Evolutionary conservation across 164 flowering plant species (phyloP).

Genomic region (Vitis vinifera): DNA sequence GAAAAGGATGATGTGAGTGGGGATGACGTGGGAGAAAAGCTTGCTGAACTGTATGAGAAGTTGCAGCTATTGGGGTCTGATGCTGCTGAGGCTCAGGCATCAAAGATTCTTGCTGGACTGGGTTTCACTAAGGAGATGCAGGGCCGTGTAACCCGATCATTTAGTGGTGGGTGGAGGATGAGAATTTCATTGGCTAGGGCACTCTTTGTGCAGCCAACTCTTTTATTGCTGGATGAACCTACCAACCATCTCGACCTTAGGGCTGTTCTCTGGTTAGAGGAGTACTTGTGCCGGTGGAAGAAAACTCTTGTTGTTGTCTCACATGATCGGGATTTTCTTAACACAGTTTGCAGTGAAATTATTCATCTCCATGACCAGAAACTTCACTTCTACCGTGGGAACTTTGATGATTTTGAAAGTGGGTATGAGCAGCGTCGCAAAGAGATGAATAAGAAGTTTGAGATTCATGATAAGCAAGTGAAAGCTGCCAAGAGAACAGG

Average conservation of each 20-base stretch:
- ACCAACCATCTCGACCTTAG: conserved; percentile 91
- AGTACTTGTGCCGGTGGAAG: conserved; percentile 81
- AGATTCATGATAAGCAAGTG: conserved; percentile 62
- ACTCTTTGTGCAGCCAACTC: conserved; percentile 82
- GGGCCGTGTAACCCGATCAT: conserved; percentile 56
- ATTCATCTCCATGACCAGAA: conserved; percentile 81
- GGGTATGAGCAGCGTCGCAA: conserved; percentile 81
- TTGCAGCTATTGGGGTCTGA: conserved; percentile 70
- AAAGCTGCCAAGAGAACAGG: conserved; percentile 82
- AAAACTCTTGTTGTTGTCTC: conserved; percentile 83
- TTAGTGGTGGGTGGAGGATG: conserved; percentile 97
- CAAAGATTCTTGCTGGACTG: conserved; percentile 80
- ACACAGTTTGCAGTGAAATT: conserved; percentile 71
- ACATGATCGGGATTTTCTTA: conserved; percentile 82
- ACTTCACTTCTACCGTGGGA: conserved; percentile 70
- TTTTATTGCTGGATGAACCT: conserved; percentile 76
- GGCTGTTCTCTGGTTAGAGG: conserved; percentile 89
- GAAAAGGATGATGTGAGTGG: conserved; percentile 23
- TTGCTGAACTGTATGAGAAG: conserved; percentile 73
- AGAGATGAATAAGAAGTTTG: conserved; percentile 75
- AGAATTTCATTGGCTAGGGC: conserved; percentile 85
- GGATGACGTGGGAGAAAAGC: conserved; percentile 62
- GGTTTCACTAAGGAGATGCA: conserved; percentile 87
- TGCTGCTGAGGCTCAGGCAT: conserved; percentile 86
- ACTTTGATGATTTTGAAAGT: conserved; percentile 73